Conservation (phyloP, 2,329 filamentous ascomycete genomes). For the Neofusicoccum sp. region DNA sequence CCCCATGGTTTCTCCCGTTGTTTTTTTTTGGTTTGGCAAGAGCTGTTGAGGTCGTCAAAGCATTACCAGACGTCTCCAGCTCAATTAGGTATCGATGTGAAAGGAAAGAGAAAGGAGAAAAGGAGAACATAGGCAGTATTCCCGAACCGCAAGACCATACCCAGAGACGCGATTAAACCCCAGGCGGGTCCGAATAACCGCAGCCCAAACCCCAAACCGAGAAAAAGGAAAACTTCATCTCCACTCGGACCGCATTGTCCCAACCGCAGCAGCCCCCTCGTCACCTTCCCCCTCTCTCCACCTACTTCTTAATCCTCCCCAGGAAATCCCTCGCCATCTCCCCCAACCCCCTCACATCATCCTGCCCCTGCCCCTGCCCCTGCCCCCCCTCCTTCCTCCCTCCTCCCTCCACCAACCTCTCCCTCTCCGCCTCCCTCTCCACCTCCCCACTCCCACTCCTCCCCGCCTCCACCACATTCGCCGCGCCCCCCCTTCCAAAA, state of each 20-base stretch:
- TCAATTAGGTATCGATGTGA: too few species aligned
- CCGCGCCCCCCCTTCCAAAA: constrained; percentile 72
- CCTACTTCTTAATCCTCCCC: constrained; percentile 42
- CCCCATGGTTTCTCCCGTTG: too few species aligned
- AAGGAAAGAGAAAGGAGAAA: neutral
- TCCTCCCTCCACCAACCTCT: constrained; percentile 44
- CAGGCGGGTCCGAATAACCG: too few species aligned
- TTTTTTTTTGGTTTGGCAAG: too few species aligned
- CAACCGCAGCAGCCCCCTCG: neutral
- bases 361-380: constrained; percentile 31
- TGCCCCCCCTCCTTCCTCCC: constrained; percentile 36
- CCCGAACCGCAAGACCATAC: too few species aligned
- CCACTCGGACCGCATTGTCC: too few species aligned
- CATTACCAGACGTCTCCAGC: too few species aligned
- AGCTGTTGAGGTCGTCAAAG: too few species aligned
- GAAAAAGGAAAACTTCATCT: too few species aligned
- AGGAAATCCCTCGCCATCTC: constrained; percentile 56
- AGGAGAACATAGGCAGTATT: too few species aligned
- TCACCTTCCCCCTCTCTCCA: neutral
- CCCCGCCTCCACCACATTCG: constrained; percentile 57
- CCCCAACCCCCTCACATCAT: constrained; percentile 41
- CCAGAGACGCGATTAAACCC: too few species aligned
- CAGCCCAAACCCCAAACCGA: too few species aligned
- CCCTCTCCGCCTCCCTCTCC: constrained; percentile 33
- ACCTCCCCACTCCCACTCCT: constrained; percentile 46